phyloP scores from a whole-genome alignment of 2,329 filamentous ascomycete genomes.

The Raffaelea ambrosiae region DNA sequence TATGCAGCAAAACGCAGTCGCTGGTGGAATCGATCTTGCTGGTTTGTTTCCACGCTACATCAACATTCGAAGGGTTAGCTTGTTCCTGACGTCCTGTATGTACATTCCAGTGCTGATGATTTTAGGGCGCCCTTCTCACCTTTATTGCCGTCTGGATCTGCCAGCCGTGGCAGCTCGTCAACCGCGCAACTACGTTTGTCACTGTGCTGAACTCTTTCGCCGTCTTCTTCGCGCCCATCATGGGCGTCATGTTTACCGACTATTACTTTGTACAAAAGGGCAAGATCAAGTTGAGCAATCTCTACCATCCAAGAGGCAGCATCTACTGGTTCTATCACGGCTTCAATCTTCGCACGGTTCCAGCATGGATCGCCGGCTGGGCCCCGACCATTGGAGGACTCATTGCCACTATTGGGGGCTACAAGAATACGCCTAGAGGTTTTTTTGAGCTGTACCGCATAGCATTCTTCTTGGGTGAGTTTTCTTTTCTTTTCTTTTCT shows the following conservation, averaged over 20 bases:
- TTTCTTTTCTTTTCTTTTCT: too few species aligned
- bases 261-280: conserved; percentile 22
- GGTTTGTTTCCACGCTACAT: conserved; percentile 43
- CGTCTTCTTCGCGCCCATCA: conserved; percentile 11
- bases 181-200: conserved; percentile 35
- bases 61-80: conserved; percentile 49
- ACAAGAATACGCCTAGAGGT: not conserved
- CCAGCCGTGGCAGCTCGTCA: conserved; percentile 43
- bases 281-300: conserved; percentile 21
- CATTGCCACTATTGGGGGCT: conserved; percentile 24
- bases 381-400: conserved; percentile 23
- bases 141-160: conserved; percentile 33
- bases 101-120: too few species aligned
- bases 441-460: conserved; percentile 32
- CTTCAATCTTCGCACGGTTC: conserved; percentile 22
- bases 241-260: conserved; percentile 11
- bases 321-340: conserved; percentile 35
- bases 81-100: too few species aligned
- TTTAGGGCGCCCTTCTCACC: conserved; percentile 40
- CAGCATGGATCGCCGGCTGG: conserved; percentile 34
- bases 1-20: conserved; percentile 40
- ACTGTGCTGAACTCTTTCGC: conserved; percentile 33
- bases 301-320: conserved; percentile 24
- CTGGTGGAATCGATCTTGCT: conserved; percentile 46
- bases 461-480: conserved; percentile 32